Percentiles rank a stretch among this genome's conserved stretches.
Conservation (phyloP, 148 eudicot species). For the Persicaria tinctoria region DNA sequence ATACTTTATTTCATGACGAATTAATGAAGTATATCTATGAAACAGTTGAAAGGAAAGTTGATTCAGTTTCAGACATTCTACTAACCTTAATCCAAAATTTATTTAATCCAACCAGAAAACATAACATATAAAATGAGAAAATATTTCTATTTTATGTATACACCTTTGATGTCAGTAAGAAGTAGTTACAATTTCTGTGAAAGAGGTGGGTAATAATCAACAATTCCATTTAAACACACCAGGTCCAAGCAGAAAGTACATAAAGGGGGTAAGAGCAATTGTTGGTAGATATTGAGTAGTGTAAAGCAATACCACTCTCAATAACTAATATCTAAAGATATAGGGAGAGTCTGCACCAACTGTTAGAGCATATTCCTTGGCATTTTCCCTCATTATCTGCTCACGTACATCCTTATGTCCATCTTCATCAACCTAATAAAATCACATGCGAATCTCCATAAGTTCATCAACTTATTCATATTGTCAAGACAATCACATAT, state of each 20-base stretch:
- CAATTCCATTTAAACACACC: neutral
- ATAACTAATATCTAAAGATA: neutral
- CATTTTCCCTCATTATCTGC: neutral
- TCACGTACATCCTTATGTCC: neutral
- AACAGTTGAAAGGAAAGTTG: too few relatives aligned
- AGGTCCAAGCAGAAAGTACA: neutral
- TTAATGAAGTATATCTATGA: too few relatives aligned
- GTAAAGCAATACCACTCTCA: neutral
- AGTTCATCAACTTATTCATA: neutral
- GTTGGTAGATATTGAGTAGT: neutral
- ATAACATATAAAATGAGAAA: too few relatives aligned
- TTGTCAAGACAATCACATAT: neutral
- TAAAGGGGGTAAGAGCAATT: neutral
- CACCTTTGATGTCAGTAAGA: too few relatives aligned
- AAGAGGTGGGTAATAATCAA: too few relatives aligned
- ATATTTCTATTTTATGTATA: too few relatives aligned
- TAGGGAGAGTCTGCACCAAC: neutral
- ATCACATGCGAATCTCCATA: neutral
- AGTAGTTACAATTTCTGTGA: too few relatives aligned
- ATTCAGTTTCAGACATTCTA: too few relatives aligned
- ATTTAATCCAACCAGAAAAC: too few relatives aligned
- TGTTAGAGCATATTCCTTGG: neutral
- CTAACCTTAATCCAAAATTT: too few relatives aligned
- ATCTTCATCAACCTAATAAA: constrained; percentile 4
- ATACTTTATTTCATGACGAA: too few relatives aligned